A percentile compares a stretch with the other conserved stretches of the same genome.
phyloP scores from a whole-genome alignment of 805 yeast genomes.

The Schizosaccharomyces octosporus region DNA sequence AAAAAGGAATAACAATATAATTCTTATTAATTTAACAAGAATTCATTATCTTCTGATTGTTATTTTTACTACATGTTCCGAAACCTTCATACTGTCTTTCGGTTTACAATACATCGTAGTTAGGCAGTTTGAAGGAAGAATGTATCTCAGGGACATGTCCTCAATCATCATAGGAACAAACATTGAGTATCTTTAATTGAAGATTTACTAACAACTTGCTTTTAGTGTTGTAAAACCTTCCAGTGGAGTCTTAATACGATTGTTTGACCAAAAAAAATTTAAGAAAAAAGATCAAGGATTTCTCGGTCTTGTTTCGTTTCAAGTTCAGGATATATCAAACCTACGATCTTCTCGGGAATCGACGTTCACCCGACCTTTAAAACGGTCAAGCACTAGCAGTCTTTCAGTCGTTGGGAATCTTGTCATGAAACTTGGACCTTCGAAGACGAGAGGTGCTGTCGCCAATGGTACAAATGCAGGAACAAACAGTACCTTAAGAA shows the following conservation, averaged over 20 bases:
- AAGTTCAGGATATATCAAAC: slow-evolving; percentile 18
- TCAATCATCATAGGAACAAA: no score
- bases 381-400: no score
- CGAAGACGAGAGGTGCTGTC: background rate
- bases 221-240: slow-evolving; percentile 35
- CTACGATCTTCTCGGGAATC: background rate
- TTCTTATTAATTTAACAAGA: background rate
- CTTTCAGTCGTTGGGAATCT: no score
- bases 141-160: no score
- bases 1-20: background rate
- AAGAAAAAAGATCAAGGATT: slow-evolving; percentile 97
- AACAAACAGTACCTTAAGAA: background rate
- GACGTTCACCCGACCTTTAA: no score
- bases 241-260: slow-evolving; percentile 72
- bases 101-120: no score
- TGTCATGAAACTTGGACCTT: no score
- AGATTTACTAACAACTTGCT: slow-evolving; percentile 14
- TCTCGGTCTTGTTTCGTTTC: slow-evolving; percentile 78
- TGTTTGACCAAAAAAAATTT: slow-evolving; percentile 19
- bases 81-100: no score
- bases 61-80: no score
- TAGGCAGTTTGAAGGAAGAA: no score
- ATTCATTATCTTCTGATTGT: background rate
- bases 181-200: no score
- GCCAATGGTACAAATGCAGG: background rate